Evolutionary conservation across 176 grass and related monocot species (phyloP), one percentile per base, ranked within the genome.

Genomic region (Phyllostachys edulis): DNA sequence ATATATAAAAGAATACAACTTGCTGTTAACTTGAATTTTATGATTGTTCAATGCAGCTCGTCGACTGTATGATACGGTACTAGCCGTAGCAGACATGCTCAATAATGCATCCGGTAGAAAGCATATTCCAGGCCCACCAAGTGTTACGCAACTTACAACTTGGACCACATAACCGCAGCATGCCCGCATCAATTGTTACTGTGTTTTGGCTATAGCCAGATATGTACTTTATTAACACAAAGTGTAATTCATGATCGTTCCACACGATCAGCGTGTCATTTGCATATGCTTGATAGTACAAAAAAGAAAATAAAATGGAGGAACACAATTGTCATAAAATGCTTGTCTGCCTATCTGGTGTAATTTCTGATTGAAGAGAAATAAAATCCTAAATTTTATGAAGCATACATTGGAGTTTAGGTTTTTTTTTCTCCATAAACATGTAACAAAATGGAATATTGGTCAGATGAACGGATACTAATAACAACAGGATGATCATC

Each of bases 1-100:
- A 44, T 51, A 85, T 23, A 56, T 50, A 75, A 70, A 75, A 70
- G 18, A 85, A 70, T 42, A 67, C 8, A 70, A 26, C 16, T 46
- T 76, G 9, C 24, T 21, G 44, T 63, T 27, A 81, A 69, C 21
- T 42, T 61, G 76, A 66, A 67, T 38, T 71, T 40, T 29, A 21
- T 42, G 14, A n/a, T 61, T 60, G 40, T 60, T 26, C 39, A 45
- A 2, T 45, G 44, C 44, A 85, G 5, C 74, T 64, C 52, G 52
- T 64, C 3, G 5, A 73, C 24, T 71, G 29, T 44, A 63, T 71
- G 59, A 46, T 81, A 67, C n/a, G 2, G 1, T 38, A 57, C 44
- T 68, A 71, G 34, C 55, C 8, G 57, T 46, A 72, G 17, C 55
- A 81, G 34, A 67, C 16, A 81, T 16, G 18, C n/a, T 67, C n/a